These are phyloP conservation scores for Curvularia eragrostidis DNA, from an alignment of 2,329 filamentous ascomycete species.

Conservation along the genomic window DNA sequence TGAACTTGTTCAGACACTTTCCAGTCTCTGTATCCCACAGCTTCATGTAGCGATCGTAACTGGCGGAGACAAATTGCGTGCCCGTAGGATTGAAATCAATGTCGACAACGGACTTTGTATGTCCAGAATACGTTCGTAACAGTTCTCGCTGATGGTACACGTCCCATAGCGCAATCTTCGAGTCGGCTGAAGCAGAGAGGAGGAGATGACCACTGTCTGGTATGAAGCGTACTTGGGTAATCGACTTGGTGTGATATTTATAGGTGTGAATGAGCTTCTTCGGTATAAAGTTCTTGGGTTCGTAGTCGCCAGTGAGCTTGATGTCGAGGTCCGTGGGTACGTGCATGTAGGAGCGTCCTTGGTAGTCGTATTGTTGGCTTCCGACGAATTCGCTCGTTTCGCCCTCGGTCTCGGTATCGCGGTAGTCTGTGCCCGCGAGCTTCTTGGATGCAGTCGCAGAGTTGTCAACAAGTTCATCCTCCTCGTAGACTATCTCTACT, in stretches of 20 bases:
- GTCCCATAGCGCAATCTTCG: slow-evolving; percentile 92
- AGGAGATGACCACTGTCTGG: slow-evolving; percentile 86
- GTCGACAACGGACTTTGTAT: slow-evolving; percentile 88
- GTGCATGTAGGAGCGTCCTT: slow-evolving; percentile 97
- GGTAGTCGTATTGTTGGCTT: slow-evolving; percentile 83
- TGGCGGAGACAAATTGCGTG: slow-evolving; percentile 85
- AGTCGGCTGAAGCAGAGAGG: slow-evolving; percentile 87
- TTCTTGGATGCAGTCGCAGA: slow-evolving; percentile 67
- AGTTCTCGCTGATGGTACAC: slow-evolving; percentile 89
- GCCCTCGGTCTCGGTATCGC: slow-evolving; percentile 52
- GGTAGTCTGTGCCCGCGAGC: slow-evolving; percentile 62
- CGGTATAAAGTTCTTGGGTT: slow-evolving; percentile 86
- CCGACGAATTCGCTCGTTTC: slow-evolving; percentile 92
- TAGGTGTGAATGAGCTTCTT: slow-evolving; percentile 93
- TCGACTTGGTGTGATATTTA: slow-evolving; percentile 82
- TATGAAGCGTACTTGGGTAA: slow-evolving; percentile 90
- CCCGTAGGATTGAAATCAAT: slow-evolving; percentile 85
- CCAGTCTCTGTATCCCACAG: slow-evolving; percentile 98
- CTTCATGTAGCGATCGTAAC: slow-evolving; percentile 95
- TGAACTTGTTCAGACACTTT: slow-evolving; percentile 84
- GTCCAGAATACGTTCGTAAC: slow-evolving; percentile 87
- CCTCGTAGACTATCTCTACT: slow-evolving; percentile 74
- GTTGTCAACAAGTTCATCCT: slow-evolving; percentile 70
- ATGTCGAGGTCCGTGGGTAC: slow-evolving; percentile 69
- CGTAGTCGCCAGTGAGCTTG: slow-evolving; percentile 75